These are phyloP conservation scores for Tetrahymena thermophila DNA, from an alignment of 73 alveolate species.

Conservation along the genomic window DNA sequence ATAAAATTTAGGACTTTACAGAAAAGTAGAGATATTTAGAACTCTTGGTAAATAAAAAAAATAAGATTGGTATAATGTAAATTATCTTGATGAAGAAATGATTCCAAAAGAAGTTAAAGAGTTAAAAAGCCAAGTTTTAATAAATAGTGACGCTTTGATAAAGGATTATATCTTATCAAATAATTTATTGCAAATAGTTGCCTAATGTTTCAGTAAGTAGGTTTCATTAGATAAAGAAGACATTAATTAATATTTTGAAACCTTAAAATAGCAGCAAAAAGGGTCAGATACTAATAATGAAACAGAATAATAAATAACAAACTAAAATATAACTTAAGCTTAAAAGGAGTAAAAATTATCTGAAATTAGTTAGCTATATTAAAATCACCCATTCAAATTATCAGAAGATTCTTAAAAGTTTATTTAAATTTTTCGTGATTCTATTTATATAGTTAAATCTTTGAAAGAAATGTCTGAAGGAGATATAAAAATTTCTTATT, in stretches of 20 bases:
- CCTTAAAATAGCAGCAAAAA: not conserved
- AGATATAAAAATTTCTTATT: not conserved
- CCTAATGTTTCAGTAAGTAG: not conserved
- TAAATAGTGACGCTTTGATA: not conserved
- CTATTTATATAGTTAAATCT: not conserved
- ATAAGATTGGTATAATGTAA: not conserved
- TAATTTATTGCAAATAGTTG: not conserved
- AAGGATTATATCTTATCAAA: not conserved
- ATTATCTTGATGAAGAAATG: not conserved
- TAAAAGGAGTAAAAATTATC: not conserved
- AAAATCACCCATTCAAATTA: not conserved
- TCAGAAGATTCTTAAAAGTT: not conserved
- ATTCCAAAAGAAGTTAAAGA: not conserved
- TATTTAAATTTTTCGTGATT: not conserved
- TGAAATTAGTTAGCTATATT: not conserved
- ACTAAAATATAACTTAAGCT: not conserved
- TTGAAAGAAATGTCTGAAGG: not conserved
- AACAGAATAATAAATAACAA: not conserved
- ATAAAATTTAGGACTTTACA: not conserved
- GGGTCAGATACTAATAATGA: not conserved
- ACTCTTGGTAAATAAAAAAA: not conserved
- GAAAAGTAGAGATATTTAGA: not conserved
- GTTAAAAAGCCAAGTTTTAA: not conserved
- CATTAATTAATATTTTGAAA: not conserved
- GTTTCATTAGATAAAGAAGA: not conserved